Base-by-base conservation (phyloP, 495 filamentous ascomycete genomes). In the Physcia stellaris region DNA sequence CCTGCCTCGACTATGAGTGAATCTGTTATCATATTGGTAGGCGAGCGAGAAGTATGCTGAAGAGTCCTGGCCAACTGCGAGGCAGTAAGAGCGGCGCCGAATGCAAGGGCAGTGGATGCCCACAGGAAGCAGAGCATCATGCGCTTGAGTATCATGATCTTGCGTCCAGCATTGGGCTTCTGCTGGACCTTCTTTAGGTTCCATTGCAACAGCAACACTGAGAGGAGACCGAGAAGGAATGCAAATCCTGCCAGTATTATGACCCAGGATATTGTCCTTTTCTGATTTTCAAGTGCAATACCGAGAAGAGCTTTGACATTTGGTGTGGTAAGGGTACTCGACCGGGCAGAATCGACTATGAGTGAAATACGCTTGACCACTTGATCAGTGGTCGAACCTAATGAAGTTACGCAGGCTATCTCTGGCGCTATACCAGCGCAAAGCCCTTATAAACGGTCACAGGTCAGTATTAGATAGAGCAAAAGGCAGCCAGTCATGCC, bases 181-280 rank as follows among this genome's bases (percentile, higher is more conserved):
- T 19, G 37, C 15, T 40, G 37, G 10, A 17, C 37, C 10, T 20
- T 40, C 4, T 40, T 40, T 18, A n/a, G 5, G 6, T 31, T 17
- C 4, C 29, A 22, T 11, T 40, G 37, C 15, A 40, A 15, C 11
- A 32, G 27, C 9, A 40, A 13, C 16, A 40, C 13, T 10, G 22
- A 18, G 4, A 40, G 37, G 15, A 40, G 37, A 20, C 17, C 37
- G 15, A 40, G 16, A 11, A 40, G 27, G 37, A 40, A 32, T 6
- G 18, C 4, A 13, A 40, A 20, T 9, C 37, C 37, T 11, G n/a
- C 37, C 0, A 19, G 16, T 9, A 40, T 23, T 17, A 40, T 7
- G 2, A 40, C 37, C 11, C 23, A 32, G 19, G 24, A 29, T 4
- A 40, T 40, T 7, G 37, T 40, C 13, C 32, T 40, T 13, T 10